Base-by-base conservation (phyloP, 139 green algal genomes). In the Micractinium sp. region DNA sequence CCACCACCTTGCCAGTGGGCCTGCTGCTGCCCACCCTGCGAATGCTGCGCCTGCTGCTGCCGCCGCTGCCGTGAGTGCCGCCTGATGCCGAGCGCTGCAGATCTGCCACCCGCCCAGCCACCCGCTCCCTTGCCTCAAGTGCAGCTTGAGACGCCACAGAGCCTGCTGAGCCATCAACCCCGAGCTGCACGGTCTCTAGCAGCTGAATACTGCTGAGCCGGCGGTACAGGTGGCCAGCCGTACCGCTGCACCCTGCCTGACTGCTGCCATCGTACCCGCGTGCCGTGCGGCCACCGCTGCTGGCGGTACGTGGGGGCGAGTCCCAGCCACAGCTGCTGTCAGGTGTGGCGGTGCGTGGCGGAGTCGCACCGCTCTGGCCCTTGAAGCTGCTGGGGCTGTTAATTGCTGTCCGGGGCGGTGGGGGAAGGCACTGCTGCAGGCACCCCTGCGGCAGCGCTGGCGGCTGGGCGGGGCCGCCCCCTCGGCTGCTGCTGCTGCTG, bases 121-220 rank as follows among this genome's bases (percentile, higher is more conserved):
- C 53, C 22, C 80, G 80, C 53, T 85, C 80, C 3, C 80, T 71
- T 47, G 39, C 80, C 15, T 39, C 80, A 2, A 85, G 31, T 12
- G 80, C 80, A 23, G 80, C 80, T 53, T 85, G 80, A 16, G 80
- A 85, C 13, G 80, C 80, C 31, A 85, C 53, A 20, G 47, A 73
- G 31, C 80, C 53, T 7, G 23, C 77, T 27, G 47, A 14, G 22
- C 80, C 31, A 18, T 85, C 80, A 3, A 85, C 38, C 14, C 53
- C 80, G 14, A 73, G 53, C 53, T 85, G 80, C 53, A 85, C 80
- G 0, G 47, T 47, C 53, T 85, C 80, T 15, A 85, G 53, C 53
- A 85, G 80, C 53, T 85, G 80, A 53, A 69, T 85, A 47, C 80
- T 85, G 80, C 80, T 85, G 19, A 29, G 16, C 14, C 53, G 80